Evolutionary conservation across 176 grass and related monocot species (phyloP), one percentile per base, ranked within the genome.

Genomic region (Tuctoria greenei): DNA sequence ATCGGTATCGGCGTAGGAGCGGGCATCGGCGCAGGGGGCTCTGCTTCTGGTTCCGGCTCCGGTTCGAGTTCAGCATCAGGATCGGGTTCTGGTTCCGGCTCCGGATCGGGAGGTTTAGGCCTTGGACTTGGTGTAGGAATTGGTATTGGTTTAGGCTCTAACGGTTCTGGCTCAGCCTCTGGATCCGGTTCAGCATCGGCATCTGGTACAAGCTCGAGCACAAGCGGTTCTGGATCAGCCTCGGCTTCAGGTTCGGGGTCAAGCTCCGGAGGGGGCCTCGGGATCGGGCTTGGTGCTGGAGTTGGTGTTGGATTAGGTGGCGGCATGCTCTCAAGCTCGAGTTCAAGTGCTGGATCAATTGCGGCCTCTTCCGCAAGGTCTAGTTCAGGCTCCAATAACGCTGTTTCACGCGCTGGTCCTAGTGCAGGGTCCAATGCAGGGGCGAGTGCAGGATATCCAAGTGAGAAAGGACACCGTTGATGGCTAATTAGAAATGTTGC

Each of bases 1-100:
- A 12, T 90, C 13, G 82, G 85, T 27, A 69, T 93, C 40, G 85
- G 85, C 6, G 43, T 79, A 24, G 91, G 84, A 8, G 83, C 60
- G 2, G 88, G 76, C 38, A 51, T 79, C 14, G 43, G 82, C 10
- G 80, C 70, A 1, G 89, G 82, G 6, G 78, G 61, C 4, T 85
- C 76, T 0, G 71, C 66, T 4, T 87, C 85, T 0, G 88, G 70
- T 1, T 86, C 80, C 0, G 76, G 84, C 0, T 78, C 80, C 0
- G 81, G 83, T 1, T 90, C 75, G 0, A 58, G 74, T 0, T 86
- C 88, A 0, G 75, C 41, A 0, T 82, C 79, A 0, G 73, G 52
- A 0, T 81, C 73, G 0, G 71, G 88, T 0, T 93, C 83, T 0
- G 82, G 74, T 0, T 88, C 87, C 0, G 87, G 84, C 0, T 90